Evolutionary conservation across 2,329 filamentous ascomycete species (phyloP), one percentile per base, ranked within the genome.

Genomic region (Fusarium mundagurra): DNA sequence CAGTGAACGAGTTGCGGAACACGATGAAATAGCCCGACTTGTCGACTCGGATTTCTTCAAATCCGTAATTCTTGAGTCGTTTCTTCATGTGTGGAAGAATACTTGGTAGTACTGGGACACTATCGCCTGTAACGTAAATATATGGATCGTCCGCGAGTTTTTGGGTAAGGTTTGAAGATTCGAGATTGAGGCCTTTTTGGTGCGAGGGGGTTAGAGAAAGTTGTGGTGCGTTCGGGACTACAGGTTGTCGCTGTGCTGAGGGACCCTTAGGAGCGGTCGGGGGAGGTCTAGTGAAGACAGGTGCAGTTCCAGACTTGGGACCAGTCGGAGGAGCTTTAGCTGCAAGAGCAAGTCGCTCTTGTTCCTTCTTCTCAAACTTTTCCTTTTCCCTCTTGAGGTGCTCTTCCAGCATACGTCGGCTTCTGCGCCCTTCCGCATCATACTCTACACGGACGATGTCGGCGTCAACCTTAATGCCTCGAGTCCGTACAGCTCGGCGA

Each of bases 31-130:
- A 99, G 2, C 96, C 96, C 1, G 91, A 92, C 67, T 90, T 90
- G 81, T 99, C 96, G 68, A 93, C 91, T 39, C 94, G 90, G 59
- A 99, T 92, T 57, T 95, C 92, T 73, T 94, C 91, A 83, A 95
- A 94, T 67, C 90, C 87, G 81, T 93, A 98, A 58, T 92, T 91
- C 82, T 96, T 96, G 61, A 98, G 86, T 58, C 96, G 90, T 82
- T 96, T 97, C 84, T 94, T 94, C 85, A 99, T 89, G 84, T 99
- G 96, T 8, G 93, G 91, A 64, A 98, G 90, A 3, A 96, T 98
- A 31, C 94, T 93, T 38, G 89, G 88, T 79, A 98, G 90, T 18
- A 97, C 93, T 3, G 96, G 96, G 4, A 99, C 96, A 76, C 93
- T 95, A 68, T 92, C 90, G 75, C 94, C 90, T n/a, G 94, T 88